Percentiles rank a stretch among this genome's conserved stretches.
Evolutionary conservation across 2,329 filamentous ascomycete genomes (phyloP).

Genomic region (Gaeumannomyces sp.): DNA sequence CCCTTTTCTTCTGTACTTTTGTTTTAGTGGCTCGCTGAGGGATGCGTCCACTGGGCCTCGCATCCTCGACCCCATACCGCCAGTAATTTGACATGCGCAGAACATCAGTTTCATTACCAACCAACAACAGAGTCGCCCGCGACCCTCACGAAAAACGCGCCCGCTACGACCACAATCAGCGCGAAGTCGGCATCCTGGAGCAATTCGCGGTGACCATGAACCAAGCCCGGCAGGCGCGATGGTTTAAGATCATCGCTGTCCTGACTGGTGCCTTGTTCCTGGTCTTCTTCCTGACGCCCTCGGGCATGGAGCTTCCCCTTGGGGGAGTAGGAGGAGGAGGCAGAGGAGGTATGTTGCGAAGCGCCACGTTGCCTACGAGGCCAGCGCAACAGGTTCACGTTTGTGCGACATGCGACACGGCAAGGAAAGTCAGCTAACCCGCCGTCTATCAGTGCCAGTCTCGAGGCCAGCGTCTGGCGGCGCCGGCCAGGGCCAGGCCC

Average conservation of each 20-base stretch:
- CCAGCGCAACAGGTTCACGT: background rate
- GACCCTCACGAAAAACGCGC: constrained; percentile 61
- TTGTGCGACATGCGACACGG: background rate
- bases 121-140: constrained; percentile 46
- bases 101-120: constrained; percentile 58
- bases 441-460: background rate
- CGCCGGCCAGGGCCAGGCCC: constrained; percentile 41
- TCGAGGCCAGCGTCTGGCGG: background rate
- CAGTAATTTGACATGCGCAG: constrained; percentile 47
- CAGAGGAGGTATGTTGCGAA: constrained; percentile 27
- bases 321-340: background rate
- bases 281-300: constrained; percentile 59
- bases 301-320: constrained; percentile 39
- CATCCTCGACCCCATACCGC: constrained; percentile 5
- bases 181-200: constrained; percentile 42
- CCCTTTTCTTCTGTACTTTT: background rate
- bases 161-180: constrained; percentile 47
- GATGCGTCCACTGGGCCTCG: constrained; percentile 7
- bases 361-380: background rate
- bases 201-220: constrained; percentile 53
- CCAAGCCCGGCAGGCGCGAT: constrained; percentile 59
- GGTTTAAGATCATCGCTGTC: constrained; percentile 59
- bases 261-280: constrained; percentile 53
- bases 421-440: background rate
- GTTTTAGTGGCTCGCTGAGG: constrained; percentile 3